phyloP scores from a whole-genome alignment of 2,329 filamentous ascomycete species.

The Sphaceloma murrayae region DNA sequence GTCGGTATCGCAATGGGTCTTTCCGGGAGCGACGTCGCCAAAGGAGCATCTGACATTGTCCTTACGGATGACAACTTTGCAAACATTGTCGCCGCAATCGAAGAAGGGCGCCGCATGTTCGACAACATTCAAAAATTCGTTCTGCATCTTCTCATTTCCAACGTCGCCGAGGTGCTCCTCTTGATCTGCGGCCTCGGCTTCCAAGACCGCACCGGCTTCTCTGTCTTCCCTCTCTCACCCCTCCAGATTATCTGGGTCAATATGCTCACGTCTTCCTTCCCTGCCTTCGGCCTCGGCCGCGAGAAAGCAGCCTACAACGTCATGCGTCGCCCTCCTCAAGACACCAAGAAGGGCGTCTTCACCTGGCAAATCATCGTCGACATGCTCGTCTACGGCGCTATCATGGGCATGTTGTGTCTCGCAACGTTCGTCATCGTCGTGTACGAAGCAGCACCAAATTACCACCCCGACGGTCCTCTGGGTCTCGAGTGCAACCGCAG shows the following conservation, averaged over 20 bases:
- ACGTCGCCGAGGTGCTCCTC: constrained; percentile 40
- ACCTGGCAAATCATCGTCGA: constrained; percentile 38
- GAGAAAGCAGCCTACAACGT: constrained; percentile 39
- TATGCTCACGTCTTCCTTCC: constrained; percentile 39
- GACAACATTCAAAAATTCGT: constrained; percentile 42
- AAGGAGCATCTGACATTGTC: constrained; percentile 38
- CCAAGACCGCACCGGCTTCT: constrained; percentile 36
- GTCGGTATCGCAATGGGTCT: constrained; percentile 39
- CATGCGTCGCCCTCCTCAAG: constrained; percentile 39
- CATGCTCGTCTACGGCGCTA: constrained; percentile 41
- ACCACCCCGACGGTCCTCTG: constrained; percentile 30
- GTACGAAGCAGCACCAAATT: constrained; percentile 31
- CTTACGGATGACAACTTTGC: constrained; percentile 39
- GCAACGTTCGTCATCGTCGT: constrained; percentile 37
- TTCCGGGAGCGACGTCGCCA: constrained; percentile 37
- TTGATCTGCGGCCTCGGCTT: constrained; percentile 40
- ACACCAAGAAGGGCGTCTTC: constrained; percentile 37
- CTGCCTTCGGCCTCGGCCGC: constrained; percentile 39
- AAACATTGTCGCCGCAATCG: constrained; percentile 37
- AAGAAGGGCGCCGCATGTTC: constrained; percentile 38
- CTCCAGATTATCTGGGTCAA: constrained; percentile 42
- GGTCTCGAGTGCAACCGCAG: constrained; percentile 37
- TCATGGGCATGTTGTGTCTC: constrained; percentile 38
- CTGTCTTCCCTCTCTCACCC: constrained; percentile 38
- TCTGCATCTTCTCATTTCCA: constrained; percentile 41